A percentile compares a stretch with the other conserved stretches of the same genome.
Conservation (phyloP, 805 yeast species). For the Ogataea dorogensis region DNA sequence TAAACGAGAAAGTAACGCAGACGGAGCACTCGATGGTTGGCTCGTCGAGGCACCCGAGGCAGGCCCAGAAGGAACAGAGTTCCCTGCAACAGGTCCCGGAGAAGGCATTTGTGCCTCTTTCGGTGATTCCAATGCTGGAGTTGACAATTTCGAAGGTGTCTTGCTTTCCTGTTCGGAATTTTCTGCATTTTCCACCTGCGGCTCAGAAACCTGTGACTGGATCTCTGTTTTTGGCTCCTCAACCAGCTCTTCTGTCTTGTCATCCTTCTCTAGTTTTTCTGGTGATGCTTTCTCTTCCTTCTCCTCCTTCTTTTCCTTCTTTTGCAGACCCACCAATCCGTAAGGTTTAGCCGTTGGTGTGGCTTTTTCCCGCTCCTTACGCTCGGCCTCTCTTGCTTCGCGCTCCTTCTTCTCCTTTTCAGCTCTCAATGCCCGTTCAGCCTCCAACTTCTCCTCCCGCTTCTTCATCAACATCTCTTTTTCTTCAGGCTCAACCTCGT, state of each 20-base stretch:
- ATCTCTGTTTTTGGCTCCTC: too few species aligned
- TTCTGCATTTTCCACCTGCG: slow-evolving; percentile 1
- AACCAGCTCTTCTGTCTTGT: too few species aligned
- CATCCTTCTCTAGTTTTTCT: not conserved
- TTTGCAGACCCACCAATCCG: slow-evolving; percentile 30
- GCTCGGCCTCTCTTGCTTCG: slow-evolving; percentile 17
- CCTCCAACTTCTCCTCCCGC: slow-evolving; percentile 19
- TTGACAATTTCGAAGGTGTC: not conserved
- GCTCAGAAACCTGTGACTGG: too few species aligned
- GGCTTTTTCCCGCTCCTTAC: slow-evolving; percentile 13
- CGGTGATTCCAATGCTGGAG: slow-evolving; percentile 1
- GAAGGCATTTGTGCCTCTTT: too few species aligned
- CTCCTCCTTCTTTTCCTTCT: slow-evolving; percentile 14
- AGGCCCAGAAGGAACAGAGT: slow-evolving; percentile 3
- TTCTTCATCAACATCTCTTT: slow-evolving; percentile 30
- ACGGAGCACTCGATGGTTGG: slow-evolving; percentile 1
- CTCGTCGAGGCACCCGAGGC: not conserved
- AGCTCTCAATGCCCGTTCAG: slow-evolving; percentile 22
- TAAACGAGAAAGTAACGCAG: slow-evolving; percentile 14
- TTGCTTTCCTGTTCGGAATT: not conserved
- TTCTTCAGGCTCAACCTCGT: slow-evolving; percentile 46
- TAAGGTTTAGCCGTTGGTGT: slow-evolving; percentile 26
- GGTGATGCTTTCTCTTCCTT: slow-evolving; percentile 1
- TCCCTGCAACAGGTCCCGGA: too few species aligned
- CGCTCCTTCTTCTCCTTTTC: slow-evolving; percentile 17